Evolutionary conservation across 1,284 basidiomycete genomes (phyloP).

Genomic region (Singerocomus inundabilis): DNA sequence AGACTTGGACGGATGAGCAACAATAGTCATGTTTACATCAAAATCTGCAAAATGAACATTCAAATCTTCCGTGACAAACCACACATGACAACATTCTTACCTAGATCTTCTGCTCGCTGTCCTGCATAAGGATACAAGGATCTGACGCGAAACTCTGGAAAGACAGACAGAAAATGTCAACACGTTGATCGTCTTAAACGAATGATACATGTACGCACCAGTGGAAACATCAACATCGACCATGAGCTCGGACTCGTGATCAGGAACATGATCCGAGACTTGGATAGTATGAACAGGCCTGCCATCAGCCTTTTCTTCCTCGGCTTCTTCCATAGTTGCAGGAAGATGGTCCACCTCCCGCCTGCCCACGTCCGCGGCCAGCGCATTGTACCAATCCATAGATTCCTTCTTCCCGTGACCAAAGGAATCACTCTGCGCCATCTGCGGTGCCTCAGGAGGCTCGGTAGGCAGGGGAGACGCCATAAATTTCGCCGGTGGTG

Average conservation of each 20-base stretch:
- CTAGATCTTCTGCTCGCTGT: slow-evolving; percentile 84
- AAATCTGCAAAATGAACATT: slow-evolving; percentile 57
- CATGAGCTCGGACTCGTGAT: slow-evolving; percentile 50
- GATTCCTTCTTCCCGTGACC: slow-evolving; percentile 65
- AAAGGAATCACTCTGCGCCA: slow-evolving; percentile 29
- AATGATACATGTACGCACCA: slow-evolving; percentile 38
- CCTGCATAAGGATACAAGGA: slow-evolving; percentile 83
- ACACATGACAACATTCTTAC: slow-evolving; percentile 41
- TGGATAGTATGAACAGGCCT: slow-evolving; percentile 53
- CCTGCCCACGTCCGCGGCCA: slow-evolving; percentile 71
- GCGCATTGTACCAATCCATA: slow-evolving; percentile 88
- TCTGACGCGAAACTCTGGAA: slow-evolving; percentile 67
- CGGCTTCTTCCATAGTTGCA: slow-evolving; percentile 56
- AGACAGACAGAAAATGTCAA: neutral
- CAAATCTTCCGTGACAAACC: slow-evolving; percentile 8
- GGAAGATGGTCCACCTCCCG: slow-evolving; percentile 45
- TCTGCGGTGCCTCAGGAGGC: slow-evolving; percentile 18
- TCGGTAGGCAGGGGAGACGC: slow-evolving; percentile 30
- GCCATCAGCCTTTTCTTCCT: slow-evolving; percentile 42
- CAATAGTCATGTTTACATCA: slow-evolving; percentile 76
- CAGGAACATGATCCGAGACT: slow-evolving; percentile 45
- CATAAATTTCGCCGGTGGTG: slow-evolving; percentile 19
- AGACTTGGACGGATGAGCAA: slow-evolving; percentile 82
- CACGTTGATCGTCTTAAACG: neutral
- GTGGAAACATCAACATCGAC: slow-evolving; percentile 76